Evolutionary conservation across 208 protist species (phyloP).

Genomic region (Crithidia thermophila): DNA sequence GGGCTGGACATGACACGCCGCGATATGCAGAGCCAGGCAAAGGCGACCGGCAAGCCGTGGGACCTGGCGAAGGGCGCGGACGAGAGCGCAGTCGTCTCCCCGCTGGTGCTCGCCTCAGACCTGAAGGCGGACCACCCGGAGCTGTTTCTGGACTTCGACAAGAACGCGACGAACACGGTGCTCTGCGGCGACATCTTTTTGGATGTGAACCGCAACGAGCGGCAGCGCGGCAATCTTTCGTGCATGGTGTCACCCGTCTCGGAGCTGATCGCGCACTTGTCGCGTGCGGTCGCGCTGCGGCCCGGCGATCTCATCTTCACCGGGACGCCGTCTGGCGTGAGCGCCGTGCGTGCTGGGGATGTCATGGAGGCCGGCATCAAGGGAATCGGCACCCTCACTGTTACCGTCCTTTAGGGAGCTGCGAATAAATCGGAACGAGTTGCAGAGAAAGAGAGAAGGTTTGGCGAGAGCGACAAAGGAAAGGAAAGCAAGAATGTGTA

Average conservation of each 20-base stretch:
- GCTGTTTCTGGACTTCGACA: slow-evolving; percentile 42
- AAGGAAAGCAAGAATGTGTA: no score
- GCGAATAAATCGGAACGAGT: no score
- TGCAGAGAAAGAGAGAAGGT: background rate
- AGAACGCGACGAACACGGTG: slow-evolving; percentile 16
- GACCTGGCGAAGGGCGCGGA: slow-evolving; percentile 87
- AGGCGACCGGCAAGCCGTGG: slow-evolving; percentile 77
- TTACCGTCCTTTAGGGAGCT: slow-evolving; percentile 34
- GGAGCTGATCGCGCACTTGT: slow-evolving; percentile 65
- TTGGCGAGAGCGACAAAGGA: no score
- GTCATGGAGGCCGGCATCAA: slow-evolving; percentile 65
- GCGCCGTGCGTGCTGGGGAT: slow-evolving; percentile 70
- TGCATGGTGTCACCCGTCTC: slow-evolving; percentile 67
- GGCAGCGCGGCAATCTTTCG: slow-evolving; percentile 64
- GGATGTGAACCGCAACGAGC: slow-evolving; percentile 65
- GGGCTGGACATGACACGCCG: slow-evolving; percentile 90
- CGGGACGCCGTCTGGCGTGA: slow-evolving; percentile 85
- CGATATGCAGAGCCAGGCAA: slow-evolving; percentile 80
- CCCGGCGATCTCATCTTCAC: slow-evolving; percentile 89
- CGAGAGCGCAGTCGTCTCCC: slow-evolving; percentile 60
- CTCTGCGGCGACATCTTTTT: slow-evolving; percentile 50
- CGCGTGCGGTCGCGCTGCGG: slow-evolving; percentile 71
- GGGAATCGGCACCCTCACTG: slow-evolving; percentile 57
- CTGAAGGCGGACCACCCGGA: slow-evolving; percentile 31
- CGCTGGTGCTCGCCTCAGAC: slow-evolving; percentile 46